Evolutionary conservation across 2,329 filamentous ascomycete genomes (phyloP).

Genomic region (Phyllosticta citribraziliensis): DNA sequence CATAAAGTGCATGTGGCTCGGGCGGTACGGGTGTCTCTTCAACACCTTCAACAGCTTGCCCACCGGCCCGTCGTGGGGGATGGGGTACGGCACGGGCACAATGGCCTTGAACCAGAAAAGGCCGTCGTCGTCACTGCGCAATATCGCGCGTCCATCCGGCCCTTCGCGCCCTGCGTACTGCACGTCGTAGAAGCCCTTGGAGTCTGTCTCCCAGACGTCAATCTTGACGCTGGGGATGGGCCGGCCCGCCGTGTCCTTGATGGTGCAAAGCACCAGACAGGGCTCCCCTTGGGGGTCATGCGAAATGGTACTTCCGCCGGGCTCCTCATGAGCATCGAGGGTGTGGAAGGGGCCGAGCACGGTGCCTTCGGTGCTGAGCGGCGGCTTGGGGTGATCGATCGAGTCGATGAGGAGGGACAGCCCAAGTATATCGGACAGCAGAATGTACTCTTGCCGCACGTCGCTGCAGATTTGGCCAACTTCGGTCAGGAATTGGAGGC

Average conservation of each 20-base stretch:
- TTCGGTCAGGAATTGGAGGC: constrained; percentile 59
- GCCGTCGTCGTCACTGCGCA: constrained; percentile 60
- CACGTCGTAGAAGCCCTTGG: constrained; percentile 71
- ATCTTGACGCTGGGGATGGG: constrained; percentile 59
- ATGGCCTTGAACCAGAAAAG: constrained; percentile 79
- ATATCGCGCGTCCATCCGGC: constrained; percentile 64
- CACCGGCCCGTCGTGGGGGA: constrained; percentile 69
- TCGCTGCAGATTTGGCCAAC: constrained; percentile 66
- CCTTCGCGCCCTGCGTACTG: constrained; percentile 53
- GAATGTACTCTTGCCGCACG: constrained; percentile 73
- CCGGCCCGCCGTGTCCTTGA: constrained; percentile 54
- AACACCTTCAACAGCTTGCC: constrained; percentile 58
- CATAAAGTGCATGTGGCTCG: constrained; percentile 81
- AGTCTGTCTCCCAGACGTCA: constrained; percentile 81
- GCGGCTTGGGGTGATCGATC: constrained; percentile 74
- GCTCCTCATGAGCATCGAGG: constrained; percentile 55
- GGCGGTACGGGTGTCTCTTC: constrained; percentile 67
- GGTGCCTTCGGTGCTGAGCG: constrained; percentile 61
- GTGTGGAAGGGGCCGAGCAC: constrained; percentile 78
- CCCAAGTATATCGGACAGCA: constrained; percentile 70
- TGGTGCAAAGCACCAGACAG: constrained; percentile 62
- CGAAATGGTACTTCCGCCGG: constrained; percentile 53
- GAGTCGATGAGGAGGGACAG: constrained; percentile 71
- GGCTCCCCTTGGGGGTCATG: constrained; percentile 60
- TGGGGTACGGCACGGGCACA: constrained; percentile 75